These are phyloP conservation scores for Striga hermonthica DNA, from an alignment of 305 asterid species.

Conservation along the genomic window DNA sequence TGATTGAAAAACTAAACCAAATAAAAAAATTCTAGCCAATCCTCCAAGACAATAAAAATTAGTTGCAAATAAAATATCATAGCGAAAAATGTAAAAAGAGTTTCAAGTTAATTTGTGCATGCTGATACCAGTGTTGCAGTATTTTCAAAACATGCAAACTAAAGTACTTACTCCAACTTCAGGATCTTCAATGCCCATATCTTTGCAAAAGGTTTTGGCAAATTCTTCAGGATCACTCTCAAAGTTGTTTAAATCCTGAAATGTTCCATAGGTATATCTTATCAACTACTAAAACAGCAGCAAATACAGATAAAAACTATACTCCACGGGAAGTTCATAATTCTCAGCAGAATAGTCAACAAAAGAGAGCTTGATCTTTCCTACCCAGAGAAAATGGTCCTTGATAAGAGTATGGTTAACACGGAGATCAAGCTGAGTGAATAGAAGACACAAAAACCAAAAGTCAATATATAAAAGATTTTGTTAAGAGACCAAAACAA, in stretches of 20 bases:
- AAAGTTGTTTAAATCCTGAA: slow-evolving; percentile 94
- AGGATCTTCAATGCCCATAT: slow-evolving; percentile 89
- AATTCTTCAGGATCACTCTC: slow-evolving; percentile 99
- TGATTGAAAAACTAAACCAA: not conserved
- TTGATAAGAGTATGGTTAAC: slow-evolving; percentile 81
- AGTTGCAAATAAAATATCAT: slow-evolving; percentile 5
- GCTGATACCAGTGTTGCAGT: slow-evolving; percentile 19
- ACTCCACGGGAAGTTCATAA: slow-evolving; percentile 11
- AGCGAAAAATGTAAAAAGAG: not conserved
- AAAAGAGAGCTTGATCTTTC: slow-evolving; percentile 32
- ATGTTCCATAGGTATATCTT: not conserved
- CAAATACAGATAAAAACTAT: slow-evolving; percentile 1
- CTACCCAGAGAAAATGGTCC: slow-evolving; percentile 92
- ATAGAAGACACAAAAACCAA: slow-evolving; percentile 24
- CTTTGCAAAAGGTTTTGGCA: slow-evolving; percentile 84
- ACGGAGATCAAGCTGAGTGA: slow-evolving; percentile 83
- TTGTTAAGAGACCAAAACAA: slow-evolving; percentile 15
- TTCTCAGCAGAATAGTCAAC: slow-evolving; percentile 16
- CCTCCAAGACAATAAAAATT: not conserved
- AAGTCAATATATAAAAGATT: slow-evolving; percentile 23
- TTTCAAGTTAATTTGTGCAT: slow-evolving; percentile 14
- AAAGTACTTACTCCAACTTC: slow-evolving; percentile 89
- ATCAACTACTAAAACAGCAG: slow-evolving; percentile 22
- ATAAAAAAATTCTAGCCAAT: not conserved
- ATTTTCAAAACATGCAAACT: slow-evolving; percentile 13